Evolutionary conservation across 2,329 filamentous ascomycete genomes (phyloP).

Genomic region (Pseudocercospora macadamiae): DNA sequence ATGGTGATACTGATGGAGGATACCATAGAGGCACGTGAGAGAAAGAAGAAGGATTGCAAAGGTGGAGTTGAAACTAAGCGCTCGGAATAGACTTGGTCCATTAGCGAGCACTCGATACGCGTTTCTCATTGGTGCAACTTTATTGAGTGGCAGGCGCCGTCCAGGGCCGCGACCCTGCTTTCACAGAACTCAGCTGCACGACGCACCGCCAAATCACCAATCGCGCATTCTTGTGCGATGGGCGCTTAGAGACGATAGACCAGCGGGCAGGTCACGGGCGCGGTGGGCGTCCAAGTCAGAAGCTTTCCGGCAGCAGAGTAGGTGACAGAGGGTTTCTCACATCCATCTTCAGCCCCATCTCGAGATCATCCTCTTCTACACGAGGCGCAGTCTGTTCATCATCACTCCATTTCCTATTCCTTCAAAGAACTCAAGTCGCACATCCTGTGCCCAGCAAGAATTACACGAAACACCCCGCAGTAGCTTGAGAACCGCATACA

Average conservation of each 20-base stretch:
- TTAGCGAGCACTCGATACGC: not conserved
- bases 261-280: not conserved
- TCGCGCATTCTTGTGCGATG: slow-evolving; percentile 18
- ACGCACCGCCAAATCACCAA: slow-evolving; percentile 8
- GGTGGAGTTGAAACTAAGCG: not conserved
- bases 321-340: too few relatives aligned
- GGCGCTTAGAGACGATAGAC: slow-evolving; percentile 19
- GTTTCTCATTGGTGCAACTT: not conserved
- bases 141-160: too few relatives aligned
- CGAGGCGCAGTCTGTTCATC: slow-evolving; percentile 1
- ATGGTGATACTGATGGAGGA: not conserved
- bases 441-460: not conserved
- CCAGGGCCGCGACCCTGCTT: not conserved
- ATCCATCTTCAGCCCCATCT: too few relatives aligned
- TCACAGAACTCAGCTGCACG: slow-evolving; percentile 6
- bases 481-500: not conserved
- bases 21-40: not conserved
- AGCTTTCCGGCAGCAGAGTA: too few relatives aligned
- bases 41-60: not conserved
- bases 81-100: not conserved
- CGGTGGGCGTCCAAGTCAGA: slow-evolving; percentile 7
- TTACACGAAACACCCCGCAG: slow-evolving; percentile 1
- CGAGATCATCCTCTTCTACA: slow-evolving; percentile 2
- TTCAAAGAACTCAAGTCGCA: not conserved
- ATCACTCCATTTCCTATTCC: slow-evolving; percentile 1